phyloP scores from a whole-genome alignment of 495 filamentous ascomycete genomes.

The Lasiosphaeria ovina region DNA sequence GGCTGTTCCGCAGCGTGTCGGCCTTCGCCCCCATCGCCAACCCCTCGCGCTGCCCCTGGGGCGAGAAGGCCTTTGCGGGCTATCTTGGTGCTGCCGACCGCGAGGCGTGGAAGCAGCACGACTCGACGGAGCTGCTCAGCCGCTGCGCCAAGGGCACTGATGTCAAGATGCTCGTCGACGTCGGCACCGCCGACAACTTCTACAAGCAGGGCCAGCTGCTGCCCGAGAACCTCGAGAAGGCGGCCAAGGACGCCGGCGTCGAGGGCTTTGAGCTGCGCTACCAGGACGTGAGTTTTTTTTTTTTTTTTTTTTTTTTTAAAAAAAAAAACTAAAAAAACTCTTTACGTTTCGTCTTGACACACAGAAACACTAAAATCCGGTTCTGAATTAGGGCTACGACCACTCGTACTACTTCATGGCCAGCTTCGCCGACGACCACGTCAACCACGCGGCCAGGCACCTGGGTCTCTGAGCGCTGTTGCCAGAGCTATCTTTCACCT shows the following conservation, averaged over 20 bases:
- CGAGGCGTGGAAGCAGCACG: constrained; percentile 79
- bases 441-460: constrained; percentile 86
- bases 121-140: constrained; percentile 81
- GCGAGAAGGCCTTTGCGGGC: constrained; percentile 88
- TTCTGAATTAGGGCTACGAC: constrained; percentile 68
- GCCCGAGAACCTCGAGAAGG: constrained; percentile 87
- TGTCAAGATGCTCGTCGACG: constrained; percentile 77
- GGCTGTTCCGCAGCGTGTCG: constrained; percentile 79
- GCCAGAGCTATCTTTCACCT: too few species aligned
- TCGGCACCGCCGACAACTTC: constrained; percentile 92
- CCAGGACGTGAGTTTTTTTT: constrained; percentile 57
- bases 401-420: constrained; percentile 96
- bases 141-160: constrained; percentile 64
- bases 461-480: constrained; percentile 37
- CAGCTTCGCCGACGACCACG: constrained; percentile 82
- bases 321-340: not conserved
- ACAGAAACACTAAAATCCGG: not conserved
- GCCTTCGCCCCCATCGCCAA: constrained; percentile 94
- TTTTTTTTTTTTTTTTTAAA: not conserved
- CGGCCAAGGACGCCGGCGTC: constrained; percentile 68
- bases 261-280: constrained; percentile 69
- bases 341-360: constrained; percentile 1
- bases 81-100: constrained; percentile 72
- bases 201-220: constrained; percentile 91
- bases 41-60: constrained; percentile 84